Conservation (phyloP, 2,329 filamentous ascomycete species). For the Didymella lethalis region DNA sequence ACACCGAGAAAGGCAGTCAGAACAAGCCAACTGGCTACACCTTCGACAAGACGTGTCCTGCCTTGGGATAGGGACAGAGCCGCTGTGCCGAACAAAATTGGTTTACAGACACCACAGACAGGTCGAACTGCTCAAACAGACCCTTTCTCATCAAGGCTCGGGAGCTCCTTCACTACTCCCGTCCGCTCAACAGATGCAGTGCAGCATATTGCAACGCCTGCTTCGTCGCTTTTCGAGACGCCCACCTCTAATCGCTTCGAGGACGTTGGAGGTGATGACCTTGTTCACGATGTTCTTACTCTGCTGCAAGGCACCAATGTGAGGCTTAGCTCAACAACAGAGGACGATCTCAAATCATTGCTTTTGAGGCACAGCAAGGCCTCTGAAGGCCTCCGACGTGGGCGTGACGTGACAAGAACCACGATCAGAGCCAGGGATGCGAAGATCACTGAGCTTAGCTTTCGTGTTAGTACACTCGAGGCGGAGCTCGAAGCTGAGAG, state of each 20-base stretch:
- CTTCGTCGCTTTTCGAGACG: conserved; percentile 39
- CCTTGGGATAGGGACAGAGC: conserved; percentile 48
- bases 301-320: conserved; percentile 59
- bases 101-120: conserved; percentile 43
- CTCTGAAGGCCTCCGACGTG: conserved; percentile 67
- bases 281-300: conserved; percentile 56
- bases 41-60: conserved; percentile 43
- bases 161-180: conserved; percentile 28
- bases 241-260: conserved; percentile 47
- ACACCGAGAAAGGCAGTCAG: conserved; percentile 54
- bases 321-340: conserved; percentile 33
- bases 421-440: conserved; percentile 70
- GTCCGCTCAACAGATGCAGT: conserved; percentile 21
- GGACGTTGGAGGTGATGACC: conserved; percentile 27
- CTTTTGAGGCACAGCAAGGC: conserved; percentile 62
- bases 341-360: conserved; percentile 31
- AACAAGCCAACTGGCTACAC: conserved; percentile 51
- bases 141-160: conserved; percentile 24
- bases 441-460: conserved; percentile 69
- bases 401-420: conserved; percentile 71
- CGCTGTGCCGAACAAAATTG: conserved; percentile 15
- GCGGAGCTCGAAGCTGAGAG: conserved; percentile 63
- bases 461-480: conserved; percentile 67
- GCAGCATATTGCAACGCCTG: conserved; percentile 25
- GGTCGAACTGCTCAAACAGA: conserved; percentile 19